A percentile compares a stretch with the other conserved stretches of the same genome.
These are phyloP conservation scores for Apiotrichum gamsii DNA, from an alignment of 1,284 basidiomycete species.

Conservation along the genomic window DNA sequence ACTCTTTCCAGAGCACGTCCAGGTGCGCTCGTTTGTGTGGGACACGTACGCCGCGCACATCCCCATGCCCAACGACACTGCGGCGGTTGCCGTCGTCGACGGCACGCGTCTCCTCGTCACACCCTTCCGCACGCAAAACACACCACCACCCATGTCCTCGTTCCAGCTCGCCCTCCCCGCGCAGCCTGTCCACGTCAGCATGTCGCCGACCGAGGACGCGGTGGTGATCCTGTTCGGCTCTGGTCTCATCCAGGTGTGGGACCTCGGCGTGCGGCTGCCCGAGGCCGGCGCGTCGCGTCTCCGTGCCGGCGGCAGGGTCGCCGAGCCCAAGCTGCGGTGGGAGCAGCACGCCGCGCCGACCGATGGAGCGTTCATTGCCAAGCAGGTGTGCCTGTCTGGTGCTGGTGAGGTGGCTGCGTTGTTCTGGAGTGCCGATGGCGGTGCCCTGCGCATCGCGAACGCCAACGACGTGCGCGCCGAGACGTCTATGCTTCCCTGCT, in stretches of 20 bases:
- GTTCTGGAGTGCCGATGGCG: conserved; percentile 14
- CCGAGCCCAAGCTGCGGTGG: conserved; percentile 56
- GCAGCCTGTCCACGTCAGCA: conserved; percentile 62
- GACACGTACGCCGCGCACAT: conserved; percentile 64
- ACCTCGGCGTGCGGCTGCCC: conserved; percentile 56
- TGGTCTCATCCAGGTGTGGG: conserved; percentile 58
- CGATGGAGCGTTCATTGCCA: conserved; percentile 21
- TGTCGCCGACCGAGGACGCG: conserved; percentile 57
- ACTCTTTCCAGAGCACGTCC: conserved; percentile 51
- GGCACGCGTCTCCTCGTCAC: conserved; percentile 79
- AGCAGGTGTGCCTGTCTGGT: conserved; percentile 31
- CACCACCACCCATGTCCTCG: conserved; percentile 92
- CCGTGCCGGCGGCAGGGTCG: conserved; percentile 56
- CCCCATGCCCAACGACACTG: conserved; percentile 68
- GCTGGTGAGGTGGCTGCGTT: conserved; percentile 29
- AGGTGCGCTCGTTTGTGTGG: conserved; percentile 62
- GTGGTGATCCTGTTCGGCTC: conserved; percentile 59
- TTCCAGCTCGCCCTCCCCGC: conserved; percentile 55
- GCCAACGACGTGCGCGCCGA: conserved; percentile 4
- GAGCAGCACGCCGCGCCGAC: conserved; percentile 38
- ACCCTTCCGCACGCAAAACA: conserved; percentile 86
- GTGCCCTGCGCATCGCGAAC: conserved; percentile 6
- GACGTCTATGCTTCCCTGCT: conserved; percentile 4
- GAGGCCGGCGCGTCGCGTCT: conserved; percentile 46
- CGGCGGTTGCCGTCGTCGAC: conserved; percentile 84